Evolutionary conservation across 805 yeast species (phyloP).

Genomic region (Ogataea degrootiae): DNA sequence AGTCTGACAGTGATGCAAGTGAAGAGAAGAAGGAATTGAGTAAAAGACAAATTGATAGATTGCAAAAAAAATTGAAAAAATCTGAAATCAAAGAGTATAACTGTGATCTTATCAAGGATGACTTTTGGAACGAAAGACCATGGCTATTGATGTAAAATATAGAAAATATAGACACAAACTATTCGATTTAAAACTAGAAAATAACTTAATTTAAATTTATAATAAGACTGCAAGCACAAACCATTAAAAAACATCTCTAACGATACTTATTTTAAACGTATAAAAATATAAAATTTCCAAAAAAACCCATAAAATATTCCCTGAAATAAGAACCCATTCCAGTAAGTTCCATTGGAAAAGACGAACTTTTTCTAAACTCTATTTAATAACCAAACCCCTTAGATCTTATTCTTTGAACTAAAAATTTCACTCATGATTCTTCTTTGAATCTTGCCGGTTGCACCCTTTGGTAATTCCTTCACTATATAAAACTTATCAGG

Average conservation of each 20-base stretch:
- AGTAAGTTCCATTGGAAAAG: too few species aligned
- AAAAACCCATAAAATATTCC: too few species aligned
- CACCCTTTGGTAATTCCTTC: conserved; percentile 64
- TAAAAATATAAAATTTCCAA: too few species aligned
- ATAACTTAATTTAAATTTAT: conserved; percentile 25
- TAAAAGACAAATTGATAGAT: conserved; percentile 46
- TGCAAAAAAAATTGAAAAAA: conserved; percentile 44
- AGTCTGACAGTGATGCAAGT: not conserved
- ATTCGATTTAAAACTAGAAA: conserved; percentile 39
- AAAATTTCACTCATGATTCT: conserved; percentile 55
- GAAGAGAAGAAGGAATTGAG: conserved; percentile 14
- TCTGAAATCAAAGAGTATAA: conserved; percentile 43
- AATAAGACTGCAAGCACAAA: too few species aligned
- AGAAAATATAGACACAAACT: not conserved
- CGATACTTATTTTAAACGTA: too few species aligned
- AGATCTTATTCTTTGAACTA: conserved; percentile 33
- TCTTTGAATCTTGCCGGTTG: conserved; percentile 75
- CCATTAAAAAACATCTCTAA: too few species aligned
- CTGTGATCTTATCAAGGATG: conserved; percentile 58
- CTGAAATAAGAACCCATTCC: too few species aligned
- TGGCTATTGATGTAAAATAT: conserved; percentile 21
- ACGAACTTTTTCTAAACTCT: not conserved
- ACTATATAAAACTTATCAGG: conserved; percentile 57
- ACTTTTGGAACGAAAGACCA: conserved; percentile 54
- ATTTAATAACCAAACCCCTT: not conserved